phyloP scores from a whole-genome alignment of 202 grass and related monocot species.

The Panicum virgatum region DNA sequence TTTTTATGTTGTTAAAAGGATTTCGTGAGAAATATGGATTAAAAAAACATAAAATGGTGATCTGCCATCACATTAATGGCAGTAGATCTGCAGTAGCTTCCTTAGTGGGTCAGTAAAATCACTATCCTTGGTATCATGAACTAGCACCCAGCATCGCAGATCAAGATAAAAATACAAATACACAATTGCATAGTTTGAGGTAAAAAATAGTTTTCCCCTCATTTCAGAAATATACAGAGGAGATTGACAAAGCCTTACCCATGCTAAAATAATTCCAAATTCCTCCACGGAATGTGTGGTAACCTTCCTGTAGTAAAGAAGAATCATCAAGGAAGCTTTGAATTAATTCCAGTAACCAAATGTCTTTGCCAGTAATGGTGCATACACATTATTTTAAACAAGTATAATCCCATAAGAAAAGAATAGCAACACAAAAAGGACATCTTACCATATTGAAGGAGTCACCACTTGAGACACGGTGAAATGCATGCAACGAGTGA shows the following conservation, averaged over 20 bases:
- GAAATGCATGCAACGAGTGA: conserved; percentile 87
- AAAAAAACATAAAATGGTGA: conserved; percentile 2
- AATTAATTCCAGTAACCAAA: conserved; percentile 16
- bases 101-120: not conserved
- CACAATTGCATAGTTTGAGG: not conserved
- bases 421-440: conserved; percentile 26
- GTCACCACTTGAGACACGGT: conserved; percentile 65
- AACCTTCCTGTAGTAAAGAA: conserved; percentile 70
- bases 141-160: not conserved
- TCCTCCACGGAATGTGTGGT: conserved; percentile 85
- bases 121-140: conserved; percentile 15
- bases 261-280: conserved; percentile 99
- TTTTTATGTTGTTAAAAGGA: conserved; percentile 12
- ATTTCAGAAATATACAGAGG: not conserved
- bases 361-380: conserved; percentile 4
- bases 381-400: not conserved
- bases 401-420: conserved; percentile 24
- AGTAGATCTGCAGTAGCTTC: not conserved
- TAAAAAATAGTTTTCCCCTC: not conserved
- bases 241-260: conserved; percentile 53
- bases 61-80: not conserved
- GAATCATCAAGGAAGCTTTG: conserved; percentile 5
- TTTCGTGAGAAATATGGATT: conserved; percentile 23
- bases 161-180: conserved; percentile 9
- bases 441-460: conserved; percentile 71